Evolutionary conservation across 768 basidiomycete genomes (phyloP).

Genomic region (Lactarius vividus): DNA sequence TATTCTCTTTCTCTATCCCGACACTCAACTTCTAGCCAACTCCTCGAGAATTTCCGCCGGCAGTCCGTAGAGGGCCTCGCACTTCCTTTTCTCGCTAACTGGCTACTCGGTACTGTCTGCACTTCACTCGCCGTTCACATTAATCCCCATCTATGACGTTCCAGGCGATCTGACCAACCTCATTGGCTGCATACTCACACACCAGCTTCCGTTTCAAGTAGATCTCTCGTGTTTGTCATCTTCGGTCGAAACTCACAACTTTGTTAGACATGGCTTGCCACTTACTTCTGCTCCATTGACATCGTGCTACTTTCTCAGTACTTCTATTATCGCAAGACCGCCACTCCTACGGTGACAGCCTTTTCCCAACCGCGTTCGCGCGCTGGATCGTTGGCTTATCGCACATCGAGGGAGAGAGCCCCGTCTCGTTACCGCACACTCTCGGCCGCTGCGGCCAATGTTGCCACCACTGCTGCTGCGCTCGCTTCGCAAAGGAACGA

Average conservation of each 20-base stretch:
- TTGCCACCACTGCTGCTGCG: constrained; percentile 62
- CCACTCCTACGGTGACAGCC: constrained; percentile 36
- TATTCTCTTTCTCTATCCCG: constrained; percentile 4
- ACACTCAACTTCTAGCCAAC: constrained; percentile 53
- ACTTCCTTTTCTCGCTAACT: constrained; percentile 89
- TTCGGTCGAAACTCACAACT: constrained; percentile 16
- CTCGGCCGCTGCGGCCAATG: constrained; percentile 66
- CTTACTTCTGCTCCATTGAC: constrained; percentile 88
- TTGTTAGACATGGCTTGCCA: constrained; percentile 79
- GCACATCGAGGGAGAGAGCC: constrained; percentile 50
- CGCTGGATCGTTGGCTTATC: constrained; percentile 41
- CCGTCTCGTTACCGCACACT: constrained; percentile 66
- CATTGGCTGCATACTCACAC: constrained; percentile 85
- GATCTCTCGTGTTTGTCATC: constrained; percentile 20
- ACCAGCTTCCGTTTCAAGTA: constrained; percentile 94
- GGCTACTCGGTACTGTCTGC: constrained; percentile 71
- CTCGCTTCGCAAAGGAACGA: constrained; percentile 64
- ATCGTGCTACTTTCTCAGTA: constrained; percentile 73
- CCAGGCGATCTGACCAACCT: constrained; percentile 91
- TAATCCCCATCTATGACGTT: neutral
- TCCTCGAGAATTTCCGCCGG: constrained; percentile 69
- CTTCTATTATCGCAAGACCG: constrained; percentile 59
- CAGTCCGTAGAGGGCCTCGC: constrained; percentile 89
- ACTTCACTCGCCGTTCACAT: neutral
- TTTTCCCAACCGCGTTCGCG: constrained; percentile 43